Percentiles rank a stretch among this genome's conserved stretches.
These are phyloP conservation scores for Verticillium isaacii DNA, from an alignment of 2,329 filamentous ascomycete genomes.

Conservation along the genomic window DNA sequence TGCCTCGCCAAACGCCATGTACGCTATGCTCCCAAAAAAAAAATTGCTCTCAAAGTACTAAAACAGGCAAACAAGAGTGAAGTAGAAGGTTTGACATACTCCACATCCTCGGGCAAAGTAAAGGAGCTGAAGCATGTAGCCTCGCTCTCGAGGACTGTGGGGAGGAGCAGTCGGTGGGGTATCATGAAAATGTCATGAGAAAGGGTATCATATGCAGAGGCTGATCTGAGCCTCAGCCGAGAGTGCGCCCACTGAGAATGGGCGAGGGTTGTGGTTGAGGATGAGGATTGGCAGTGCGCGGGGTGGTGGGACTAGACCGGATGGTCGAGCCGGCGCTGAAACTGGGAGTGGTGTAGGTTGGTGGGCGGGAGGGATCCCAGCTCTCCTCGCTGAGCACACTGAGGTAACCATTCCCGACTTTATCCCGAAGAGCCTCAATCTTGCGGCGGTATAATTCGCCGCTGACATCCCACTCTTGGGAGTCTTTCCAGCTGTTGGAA, in stretches of 20 bases:
- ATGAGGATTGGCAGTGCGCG: constrained; percentile 21
- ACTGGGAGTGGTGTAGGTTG: constrained; percentile 31
- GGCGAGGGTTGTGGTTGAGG: constrained; percentile 32
- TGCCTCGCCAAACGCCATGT: constrained; percentile 25
- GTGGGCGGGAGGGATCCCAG: constrained; percentile 43
- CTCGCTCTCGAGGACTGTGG: background rate
- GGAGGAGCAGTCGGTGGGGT: constrained; percentile 12
- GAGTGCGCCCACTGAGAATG: constrained; percentile 48
- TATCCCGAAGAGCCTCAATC: constrained; percentile 78
- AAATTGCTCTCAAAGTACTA: constrained; percentile 15
- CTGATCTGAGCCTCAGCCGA: constrained; percentile 32
- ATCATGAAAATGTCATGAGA: constrained; percentile 13
- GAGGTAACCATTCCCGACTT: constrained; percentile 83
- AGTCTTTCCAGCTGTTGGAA: constrained; percentile 32
- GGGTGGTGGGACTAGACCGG: constrained; percentile 27
- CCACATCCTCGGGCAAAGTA: background rate
- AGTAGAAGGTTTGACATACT: background rate
- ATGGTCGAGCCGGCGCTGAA: constrained; percentile 31
- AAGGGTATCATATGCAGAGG: constrained; percentile 13
- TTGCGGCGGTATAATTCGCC: constrained; percentile 82
- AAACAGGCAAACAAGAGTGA: background rate
- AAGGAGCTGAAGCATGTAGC: background rate
- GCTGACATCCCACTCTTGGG: constrained; percentile 59
- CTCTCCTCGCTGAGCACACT: constrained; percentile 78
- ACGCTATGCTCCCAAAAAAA: constrained; percentile 35